These are phyloP conservation scores for Quercus ilex DNA, from an alignment of 306 rosid genomes.

Conservation along the genomic window DNA sequence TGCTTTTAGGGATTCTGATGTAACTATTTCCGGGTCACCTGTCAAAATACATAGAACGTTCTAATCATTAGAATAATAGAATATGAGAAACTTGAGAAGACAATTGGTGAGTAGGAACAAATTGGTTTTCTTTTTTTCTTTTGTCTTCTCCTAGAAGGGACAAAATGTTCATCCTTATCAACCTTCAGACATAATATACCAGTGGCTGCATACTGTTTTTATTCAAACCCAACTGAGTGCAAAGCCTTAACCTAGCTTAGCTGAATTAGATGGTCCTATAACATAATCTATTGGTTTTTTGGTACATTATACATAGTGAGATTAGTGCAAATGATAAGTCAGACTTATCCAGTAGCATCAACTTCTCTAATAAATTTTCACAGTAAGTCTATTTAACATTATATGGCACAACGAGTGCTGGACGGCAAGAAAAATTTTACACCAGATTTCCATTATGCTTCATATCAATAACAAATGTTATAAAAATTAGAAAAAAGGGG, in stretches of 20 bases:
- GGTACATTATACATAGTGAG: too few relatives aligned
- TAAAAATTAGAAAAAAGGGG: background rate
- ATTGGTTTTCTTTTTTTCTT: background rate
- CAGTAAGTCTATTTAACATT: background rate
- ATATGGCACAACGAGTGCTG: background rate
- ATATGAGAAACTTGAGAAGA: background rate
- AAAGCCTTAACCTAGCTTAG: background rate
- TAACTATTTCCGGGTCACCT: constrained; percentile 41
- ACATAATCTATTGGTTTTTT: background rate
- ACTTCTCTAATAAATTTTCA: background rate
- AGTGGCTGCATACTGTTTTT: background rate
- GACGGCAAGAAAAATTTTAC: background rate
- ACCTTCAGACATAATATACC: background rate
- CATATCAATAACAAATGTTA: background rate
- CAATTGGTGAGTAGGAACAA: background rate
- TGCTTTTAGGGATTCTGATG: constrained; percentile 51
- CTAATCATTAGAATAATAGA: background rate
- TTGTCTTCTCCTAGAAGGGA: background rate
- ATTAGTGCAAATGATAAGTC: background rate
- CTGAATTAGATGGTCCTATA: background rate
- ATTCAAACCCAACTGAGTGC: background rate
- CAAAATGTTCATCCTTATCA: background rate
- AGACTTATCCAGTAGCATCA: background rate
- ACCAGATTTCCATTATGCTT: background rate
- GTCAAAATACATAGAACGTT: constrained; percentile 7